Conservation (phyloP, 768 basidiomycete genomes). For the Kondoa subrosea region DNA sequence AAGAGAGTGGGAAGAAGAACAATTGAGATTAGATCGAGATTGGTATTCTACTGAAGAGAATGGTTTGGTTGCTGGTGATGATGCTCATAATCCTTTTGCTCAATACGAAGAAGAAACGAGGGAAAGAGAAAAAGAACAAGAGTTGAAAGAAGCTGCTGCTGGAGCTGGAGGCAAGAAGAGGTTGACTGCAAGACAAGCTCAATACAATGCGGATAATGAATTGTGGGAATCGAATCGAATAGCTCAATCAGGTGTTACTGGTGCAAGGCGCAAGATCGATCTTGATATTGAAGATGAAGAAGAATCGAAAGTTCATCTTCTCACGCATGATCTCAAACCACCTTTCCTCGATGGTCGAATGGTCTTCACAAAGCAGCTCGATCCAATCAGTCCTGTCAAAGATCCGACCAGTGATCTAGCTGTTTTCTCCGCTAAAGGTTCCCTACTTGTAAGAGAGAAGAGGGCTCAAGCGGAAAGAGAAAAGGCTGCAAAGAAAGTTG, state of each 20-base stretch:
- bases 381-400: slow-evolving; percentile 89
- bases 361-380: slow-evolving; percentile 88
- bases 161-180: slow-evolving; percentile 43
- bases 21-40: slow-evolving; percentile 72
- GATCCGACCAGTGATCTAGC: slow-evolving; percentile 91
- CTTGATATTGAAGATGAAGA: slow-evolving; percentile 79
- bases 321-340: slow-evolving; percentile 91
- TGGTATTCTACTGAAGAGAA: slow-evolving; percentile 85
- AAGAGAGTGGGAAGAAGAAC: slow-evolving; percentile 97
- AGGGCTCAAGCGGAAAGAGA: slow-evolving; percentile 89
- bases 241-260: slow-evolving; percentile 83
- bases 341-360: slow-evolving; percentile 94
- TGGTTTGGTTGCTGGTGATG: slow-evolving; percentile 56
- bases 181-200: slow-evolving; percentile 84
- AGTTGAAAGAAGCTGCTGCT: slow-evolving; percentile 27
- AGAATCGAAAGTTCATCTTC: slow-evolving; percentile 78
- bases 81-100: slow-evolving; percentile 78
- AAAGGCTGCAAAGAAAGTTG: slow-evolving; percentile 72
- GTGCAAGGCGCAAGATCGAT: slow-evolving; percentile 52
- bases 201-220: slow-evolving; percentile 97
- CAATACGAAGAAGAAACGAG: slow-evolving; percentile 67
- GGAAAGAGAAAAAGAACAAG: slow-evolving; percentile 30
- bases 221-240: slow-evolving; percentile 98
- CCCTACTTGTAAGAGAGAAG: slow-evolving; percentile 79
- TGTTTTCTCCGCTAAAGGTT: slow-evolving; percentile 91